Conservation (phyloP, 352 stramenopile species). For the Phytophthora vignae region DNA sequence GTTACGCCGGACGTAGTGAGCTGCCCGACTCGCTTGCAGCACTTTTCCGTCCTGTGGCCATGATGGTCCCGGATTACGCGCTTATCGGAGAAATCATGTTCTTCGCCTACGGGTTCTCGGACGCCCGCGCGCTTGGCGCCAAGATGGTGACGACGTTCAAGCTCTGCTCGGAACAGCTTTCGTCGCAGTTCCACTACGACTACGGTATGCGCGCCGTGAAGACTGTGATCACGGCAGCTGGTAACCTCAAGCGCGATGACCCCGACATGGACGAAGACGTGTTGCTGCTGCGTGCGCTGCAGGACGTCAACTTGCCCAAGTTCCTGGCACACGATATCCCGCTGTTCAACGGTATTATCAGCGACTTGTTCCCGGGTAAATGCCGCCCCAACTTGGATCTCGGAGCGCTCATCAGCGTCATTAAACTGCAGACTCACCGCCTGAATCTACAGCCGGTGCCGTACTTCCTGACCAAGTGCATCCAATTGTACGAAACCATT, state of each 20-base stretch:
- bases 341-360: conserved; percentile 96
- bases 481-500: conserved; percentile 96
- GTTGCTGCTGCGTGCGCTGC: conserved; percentile 92
- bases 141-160: conserved; percentile 93
- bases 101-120: conserved; percentile 85
- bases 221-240: conserved; percentile 89
- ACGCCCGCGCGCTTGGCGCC: conserved; percentile 52
- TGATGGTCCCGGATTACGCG: conserved; percentile 93
- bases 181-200: conserved; percentile 91
- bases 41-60: conserved; percentile 89
- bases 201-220: conserved; percentile 93
- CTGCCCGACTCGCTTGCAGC: conserved; percentile 87
- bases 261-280: conserved; percentile 94
- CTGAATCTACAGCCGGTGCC: conserved; percentile 88
- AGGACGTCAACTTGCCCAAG: conserved; percentile 97
- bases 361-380: conserved; percentile 95
- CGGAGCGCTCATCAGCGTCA: conserved; percentile 86
- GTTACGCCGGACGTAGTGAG: conserved; percentile 88
- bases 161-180: conserved; percentile 91
- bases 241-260: conserved; percentile 92
- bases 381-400: conserved; percentile 89
- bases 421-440: conserved; percentile 88
- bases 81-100: conserved; percentile 94
- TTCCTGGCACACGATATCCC: conserved; percentile 96
- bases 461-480: conserved; percentile 95